Evolutionary conservation across 192 early-diverging fungal genomes (phyloP).

Genomic region (Lobosporangium transversale): DNA sequence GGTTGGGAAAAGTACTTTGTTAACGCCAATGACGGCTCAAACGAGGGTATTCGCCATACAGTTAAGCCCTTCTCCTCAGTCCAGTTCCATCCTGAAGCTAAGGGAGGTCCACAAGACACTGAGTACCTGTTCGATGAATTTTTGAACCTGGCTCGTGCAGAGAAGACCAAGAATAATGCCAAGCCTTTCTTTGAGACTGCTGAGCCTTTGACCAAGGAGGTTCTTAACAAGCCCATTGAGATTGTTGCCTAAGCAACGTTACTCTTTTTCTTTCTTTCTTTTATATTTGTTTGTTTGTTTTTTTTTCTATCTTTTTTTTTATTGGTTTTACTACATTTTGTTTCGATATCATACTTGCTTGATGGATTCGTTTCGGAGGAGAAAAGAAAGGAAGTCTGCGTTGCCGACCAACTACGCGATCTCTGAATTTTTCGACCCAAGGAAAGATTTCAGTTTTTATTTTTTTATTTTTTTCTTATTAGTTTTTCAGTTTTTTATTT

Average conservation of each 20-base stretch:
- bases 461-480: slow-evolving; percentile 6
- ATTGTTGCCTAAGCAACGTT: slow-evolving; percentile 11
- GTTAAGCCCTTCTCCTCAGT: slow-evolving; percentile 93
- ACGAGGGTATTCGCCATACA: slow-evolving; percentile 97
- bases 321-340: slow-evolving; percentile 6
- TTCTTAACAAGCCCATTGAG: slow-evolving; percentile 29
- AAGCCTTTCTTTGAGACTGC: slow-evolving; percentile 38
- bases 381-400: too few relatives aligned
- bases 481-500: slow-evolving; percentile 11
- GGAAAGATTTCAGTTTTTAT: too few relatives aligned
- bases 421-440: too few relatives aligned
- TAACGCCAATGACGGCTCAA: slow-evolving; percentile 97
- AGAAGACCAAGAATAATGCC: slow-evolving; percentile 54
- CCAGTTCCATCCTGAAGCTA: slow-evolving; percentile 99
- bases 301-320: slow-evolving; percentile 1
- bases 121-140: slow-evolving; percentile 98
- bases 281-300: slow-evolving; percentile 4
- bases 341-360: slow-evolving; percentile 8
- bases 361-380: slow-evolving; percentile 1
- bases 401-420: slow-evolving; percentile 44
- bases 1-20: slow-evolving; percentile 91
- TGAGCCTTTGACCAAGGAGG: slow-evolving; percentile 27
- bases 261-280: not conserved
- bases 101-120: slow-evolving; percentile 95
- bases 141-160: slow-evolving; percentile 76